Conservation (phyloP, 768 basidiomycete species). For the Pisolithus orientalis region DNA sequence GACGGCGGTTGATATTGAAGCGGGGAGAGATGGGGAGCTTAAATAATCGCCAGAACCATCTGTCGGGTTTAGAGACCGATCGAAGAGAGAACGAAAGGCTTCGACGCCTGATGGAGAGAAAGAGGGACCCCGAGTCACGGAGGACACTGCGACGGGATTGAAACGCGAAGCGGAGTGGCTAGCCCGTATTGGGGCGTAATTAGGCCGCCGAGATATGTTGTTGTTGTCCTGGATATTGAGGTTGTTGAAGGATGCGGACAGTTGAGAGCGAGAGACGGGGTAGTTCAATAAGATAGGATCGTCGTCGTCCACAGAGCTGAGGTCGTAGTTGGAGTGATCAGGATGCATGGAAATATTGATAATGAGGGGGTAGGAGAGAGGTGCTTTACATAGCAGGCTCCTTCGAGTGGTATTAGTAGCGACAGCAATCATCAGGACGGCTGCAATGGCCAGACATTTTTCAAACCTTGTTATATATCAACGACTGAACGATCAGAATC, state of each 20-base stretch:
- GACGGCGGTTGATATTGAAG: constrained; percentile 58
- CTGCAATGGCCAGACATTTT: too few species aligned
- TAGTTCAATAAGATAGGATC: too few species aligned
- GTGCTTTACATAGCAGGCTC: too few species aligned
- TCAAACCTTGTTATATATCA: too few species aligned
- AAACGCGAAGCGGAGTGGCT: constrained; percentile 36
- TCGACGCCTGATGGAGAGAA: constrained; percentile 61
- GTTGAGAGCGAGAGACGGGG: too few species aligned
- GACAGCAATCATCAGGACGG: too few species aligned
- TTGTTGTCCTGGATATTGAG: constrained; percentile 29
- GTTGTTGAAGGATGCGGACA: constrained; percentile 26
- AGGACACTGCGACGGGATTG: constrained; percentile 43
- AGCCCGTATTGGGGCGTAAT: constrained; percentile 53
- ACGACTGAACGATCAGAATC: too few species aligned
- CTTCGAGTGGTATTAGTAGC: too few species aligned
- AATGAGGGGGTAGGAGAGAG: too few species aligned
- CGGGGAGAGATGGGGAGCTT: constrained; percentile 35
- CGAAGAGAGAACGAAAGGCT: constrained; percentile 52
- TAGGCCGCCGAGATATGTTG: constrained; percentile 53
- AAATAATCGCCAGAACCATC: constrained; percentile 44
- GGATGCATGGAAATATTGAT: too few species aligned
- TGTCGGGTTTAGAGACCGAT: constrained; percentile 50
- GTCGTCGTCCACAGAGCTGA: too few species aligned
- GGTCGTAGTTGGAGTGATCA: too few species aligned
- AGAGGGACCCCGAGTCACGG: constrained; percentile 42